Base-by-base conservation (phyloP, 352 stramenopile genomes). In the Pythium sukuiense region DNA sequence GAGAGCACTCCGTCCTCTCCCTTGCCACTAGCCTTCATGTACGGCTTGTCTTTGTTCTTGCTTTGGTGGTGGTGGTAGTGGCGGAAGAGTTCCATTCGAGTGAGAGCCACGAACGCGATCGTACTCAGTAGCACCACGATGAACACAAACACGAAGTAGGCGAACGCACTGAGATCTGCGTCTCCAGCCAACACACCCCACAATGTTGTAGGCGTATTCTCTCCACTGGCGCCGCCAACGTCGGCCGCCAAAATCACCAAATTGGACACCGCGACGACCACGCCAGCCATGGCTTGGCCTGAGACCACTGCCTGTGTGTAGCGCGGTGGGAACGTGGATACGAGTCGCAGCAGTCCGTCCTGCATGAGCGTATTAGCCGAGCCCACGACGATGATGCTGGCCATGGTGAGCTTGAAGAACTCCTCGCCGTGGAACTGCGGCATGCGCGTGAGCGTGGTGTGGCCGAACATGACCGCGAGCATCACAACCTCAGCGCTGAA, bases 131-230 rank as follows among this genome's bases (percentile, higher is more conserved):
- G 65, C 37, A 93, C 74, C 46, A 81, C 87, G 29, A 86, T 68
- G 55, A 92, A 91, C 24, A 87, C 83, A 49, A 89, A 77, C 27
- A 85, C 71, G 32, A 95, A 95, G 70, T 95, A 95, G 56, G 88
- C 63, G 63, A 93, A 92, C 3, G 82, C 86, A 52, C 75, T 86
- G 54, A 90, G 41, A 37, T 92, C 84, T 0, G 76, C 72, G 59
- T 89, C 79, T 0, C 62, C 56, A 0, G 59, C 52, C 57, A 81
- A 73, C 43, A 30, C 69, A 8, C 57, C 48, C 27, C 70, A 67
- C 30, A 75, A 59, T 7, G 35, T n/a, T 26, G 54, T 18, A 48
- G n/a, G 30, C 0, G 46, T n/a, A 11, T 29, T 5, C 39, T 43
- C 20, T n/a, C 24, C 20, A 32, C 20, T 16, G 3, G 54, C 24